These are phyloP conservation scores for Populus hybrid DNA, from an alignment of 441 rosid species.

Conservation along the genomic window DNA sequence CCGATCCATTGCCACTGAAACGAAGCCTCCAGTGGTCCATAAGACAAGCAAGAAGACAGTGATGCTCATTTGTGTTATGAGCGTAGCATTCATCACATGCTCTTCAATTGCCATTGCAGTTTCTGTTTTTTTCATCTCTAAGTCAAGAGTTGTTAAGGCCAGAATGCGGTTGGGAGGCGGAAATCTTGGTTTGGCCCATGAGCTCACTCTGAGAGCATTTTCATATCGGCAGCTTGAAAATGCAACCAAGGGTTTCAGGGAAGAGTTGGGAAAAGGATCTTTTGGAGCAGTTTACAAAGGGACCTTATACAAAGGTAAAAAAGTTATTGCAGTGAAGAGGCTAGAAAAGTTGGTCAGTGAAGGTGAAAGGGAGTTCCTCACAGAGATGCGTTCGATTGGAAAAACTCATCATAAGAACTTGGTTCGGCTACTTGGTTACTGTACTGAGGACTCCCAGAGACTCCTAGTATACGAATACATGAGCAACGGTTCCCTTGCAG, in stretches of 20 bases:
- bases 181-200: background rate
- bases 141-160: background rate
- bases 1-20: too few relatives aligned
- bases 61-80: background rate
- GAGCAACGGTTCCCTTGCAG: too few relatives aligned
- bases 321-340: conserved; percentile 32
- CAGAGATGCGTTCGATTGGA: conserved; percentile 26
- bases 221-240: too few relatives aligned
- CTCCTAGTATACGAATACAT: too few relatives aligned
- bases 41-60: conserved; percentile 1
- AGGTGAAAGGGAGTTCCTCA: conserved; percentile 30
- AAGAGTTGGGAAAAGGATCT: too few relatives aligned
- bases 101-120: background rate
- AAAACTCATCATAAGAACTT: conserved; percentile 26
- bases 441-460: too few relatives aligned
- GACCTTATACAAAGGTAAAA: background rate
- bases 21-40: background rate
- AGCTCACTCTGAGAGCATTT: background rate
- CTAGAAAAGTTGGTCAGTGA: conserved; percentile 24
- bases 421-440: conserved; percentile 6
- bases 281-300: too few relatives aligned
- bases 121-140: background rate
- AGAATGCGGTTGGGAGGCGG: background rate
- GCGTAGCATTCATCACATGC: background rate
- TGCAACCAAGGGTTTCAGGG: too few relatives aligned